Evolutionary conservation across 148 eudicot species (phyloP), one percentile per base, ranked within the genome.

Genomic region (Chenopodium formosanum): DNA sequence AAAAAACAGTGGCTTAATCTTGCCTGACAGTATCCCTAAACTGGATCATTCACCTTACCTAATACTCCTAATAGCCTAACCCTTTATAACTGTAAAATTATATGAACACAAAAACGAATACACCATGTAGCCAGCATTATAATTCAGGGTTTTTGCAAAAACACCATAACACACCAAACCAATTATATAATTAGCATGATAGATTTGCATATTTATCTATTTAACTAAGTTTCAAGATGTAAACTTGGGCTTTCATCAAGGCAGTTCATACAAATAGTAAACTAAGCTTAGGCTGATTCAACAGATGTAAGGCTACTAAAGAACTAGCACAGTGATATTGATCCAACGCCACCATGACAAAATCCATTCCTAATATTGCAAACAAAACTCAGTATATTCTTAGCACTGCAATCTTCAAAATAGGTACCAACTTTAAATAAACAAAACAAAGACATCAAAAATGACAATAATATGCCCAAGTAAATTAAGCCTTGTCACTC

Each of bases 401-500:
- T 66, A 79, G 62, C 4, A 83, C 70, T 27, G 63, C 50, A 79
- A 29, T 74, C 75, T 53, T 19, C 68, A 46, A 69, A 79, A 76
- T n/a, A 76, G 32, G 34, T 73, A 27, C 74, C 48, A 75, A 78
- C 67, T 8, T 53, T 16, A 69, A 72, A 14, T 16, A 25, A 67
- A 67, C 44, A 56, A 78, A 62, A 77, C 62, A 67, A 73, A 67
- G 46, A 70, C n/a, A 76, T 53, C 27, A 74, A 68, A 17, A 27
- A 31, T 3, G 71, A 79, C 1, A 50, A 32, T 3, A 53, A 4
- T n/a, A 78, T 75, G 48, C 27, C 80, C 52, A 79, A 31, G 31
- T 16, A 79, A 64, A 66, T 79, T 86, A 87, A 79, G 85, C 82
- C 81, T 82, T 79, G 72, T 87, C 86, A 34, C 78, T 71, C 86